phyloP scores from a whole-genome alignment of 257 asterid species.

The Solanum chilense region DNA sequence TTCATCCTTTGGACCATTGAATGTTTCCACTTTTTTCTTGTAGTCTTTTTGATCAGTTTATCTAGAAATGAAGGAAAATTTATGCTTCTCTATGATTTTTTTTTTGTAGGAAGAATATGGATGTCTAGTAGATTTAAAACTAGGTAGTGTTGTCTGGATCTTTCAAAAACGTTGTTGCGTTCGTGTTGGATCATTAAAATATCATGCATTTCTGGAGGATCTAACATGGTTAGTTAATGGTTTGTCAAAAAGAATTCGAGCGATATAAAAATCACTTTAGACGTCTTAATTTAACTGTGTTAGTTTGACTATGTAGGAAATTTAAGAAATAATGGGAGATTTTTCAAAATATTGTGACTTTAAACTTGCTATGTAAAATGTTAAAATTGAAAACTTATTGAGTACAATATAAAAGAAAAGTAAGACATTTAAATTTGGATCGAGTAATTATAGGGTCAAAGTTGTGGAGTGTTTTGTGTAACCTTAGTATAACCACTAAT shows the following conservation, averaged over 20 bases:
- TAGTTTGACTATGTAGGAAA: background rate
- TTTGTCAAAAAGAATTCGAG: background rate
- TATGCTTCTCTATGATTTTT: background rate
- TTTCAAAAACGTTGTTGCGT: background rate
- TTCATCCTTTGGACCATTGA: background rate
- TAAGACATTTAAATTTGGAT: background rate
- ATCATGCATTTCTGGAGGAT: background rate
- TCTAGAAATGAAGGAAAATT: background rate
- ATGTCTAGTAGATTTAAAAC: background rate
- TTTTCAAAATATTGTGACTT: too few relatives aligned
- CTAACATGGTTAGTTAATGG: background rate
- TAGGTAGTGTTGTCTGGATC: background rate
- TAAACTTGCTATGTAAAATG: too few relatives aligned
- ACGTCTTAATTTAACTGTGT: background rate
- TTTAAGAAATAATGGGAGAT: background rate
- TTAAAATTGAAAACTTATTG: too few relatives aligned
- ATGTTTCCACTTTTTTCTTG: constrained; percentile 1
- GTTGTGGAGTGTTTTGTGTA: background rate
- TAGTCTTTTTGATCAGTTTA: background rate
- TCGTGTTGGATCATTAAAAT: too few relatives aligned
- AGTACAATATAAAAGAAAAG: too few relatives aligned
- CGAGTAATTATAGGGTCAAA: background rate
- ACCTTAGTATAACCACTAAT: background rate
- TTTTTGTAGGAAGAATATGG: background rate
- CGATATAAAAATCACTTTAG: background rate